Conservation (phyloP, 139 green algal species). For the Monoraphidium neglectum region DNA sequence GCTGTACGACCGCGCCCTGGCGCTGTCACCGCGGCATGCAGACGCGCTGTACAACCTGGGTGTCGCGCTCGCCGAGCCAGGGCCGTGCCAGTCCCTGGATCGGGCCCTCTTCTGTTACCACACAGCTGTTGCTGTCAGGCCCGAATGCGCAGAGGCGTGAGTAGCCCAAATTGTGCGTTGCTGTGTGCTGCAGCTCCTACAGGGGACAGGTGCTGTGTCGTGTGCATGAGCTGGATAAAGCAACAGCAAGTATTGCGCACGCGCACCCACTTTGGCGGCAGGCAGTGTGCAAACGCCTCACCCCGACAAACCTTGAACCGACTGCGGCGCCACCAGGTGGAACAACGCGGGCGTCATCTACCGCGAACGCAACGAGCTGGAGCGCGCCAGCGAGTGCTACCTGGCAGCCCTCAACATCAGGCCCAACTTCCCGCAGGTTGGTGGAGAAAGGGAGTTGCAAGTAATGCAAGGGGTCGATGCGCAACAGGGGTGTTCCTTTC, state of each 20-base stretch:
- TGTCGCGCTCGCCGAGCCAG: slow-evolving; percentile 73
- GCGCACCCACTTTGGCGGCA: too few species aligned
- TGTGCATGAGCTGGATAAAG: too few species aligned
- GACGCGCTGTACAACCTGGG: slow-evolving; percentile 97
- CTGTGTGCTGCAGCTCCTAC: too few species aligned
- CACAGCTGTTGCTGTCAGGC: slow-evolving; percentile 71
- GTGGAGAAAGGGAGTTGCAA: not conserved
- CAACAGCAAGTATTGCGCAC: too few species aligned
- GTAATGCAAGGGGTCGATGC: not conserved
- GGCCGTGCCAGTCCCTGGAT: slow-evolving; percentile 12
- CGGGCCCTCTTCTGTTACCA: slow-evolving; percentile 93
- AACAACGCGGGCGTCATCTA: slow-evolving; percentile 96
- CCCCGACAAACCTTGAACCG: too few species aligned
- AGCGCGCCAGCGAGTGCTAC: slow-evolving; percentile 66
- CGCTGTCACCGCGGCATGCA: slow-evolving; percentile 59
- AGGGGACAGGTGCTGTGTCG: too few species aligned
- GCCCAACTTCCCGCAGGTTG: slow-evolving; percentile 64
- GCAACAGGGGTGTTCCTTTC: not conserved
- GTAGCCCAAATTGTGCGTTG: too few species aligned
- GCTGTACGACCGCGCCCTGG: slow-evolving; percentile 73
- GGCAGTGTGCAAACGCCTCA: too few species aligned
- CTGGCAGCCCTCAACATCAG: slow-evolving; percentile 54
- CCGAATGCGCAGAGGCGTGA: slow-evolving; percentile 85
- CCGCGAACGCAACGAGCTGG: slow-evolving; percentile 81
- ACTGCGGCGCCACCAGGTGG: too few species aligned